Conservation (phyloP, 2,329 filamentous ascomycete species). For the Colletotrichum lentis region DNA sequence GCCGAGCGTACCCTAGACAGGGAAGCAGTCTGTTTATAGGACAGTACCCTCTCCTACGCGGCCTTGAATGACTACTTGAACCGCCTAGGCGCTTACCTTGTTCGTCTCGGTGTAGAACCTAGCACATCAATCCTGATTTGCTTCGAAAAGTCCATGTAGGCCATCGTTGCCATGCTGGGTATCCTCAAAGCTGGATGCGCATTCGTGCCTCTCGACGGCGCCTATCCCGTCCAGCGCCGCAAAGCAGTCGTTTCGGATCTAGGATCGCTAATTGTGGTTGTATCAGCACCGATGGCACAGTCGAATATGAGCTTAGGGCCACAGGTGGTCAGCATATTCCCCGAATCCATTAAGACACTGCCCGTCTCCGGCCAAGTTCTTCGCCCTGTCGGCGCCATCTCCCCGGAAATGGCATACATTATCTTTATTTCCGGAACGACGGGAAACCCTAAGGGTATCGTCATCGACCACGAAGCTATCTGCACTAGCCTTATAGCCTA, state of each 20-base stretch:
- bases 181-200: conserved; percentile 36
- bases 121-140: conserved; percentile 33
- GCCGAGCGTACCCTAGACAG: conserved; percentile 1
- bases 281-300: conserved; percentile 32
- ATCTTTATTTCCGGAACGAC: conserved; percentile 54
- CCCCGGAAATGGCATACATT: conserved; percentile 44
- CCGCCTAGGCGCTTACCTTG: conserved; percentile 10
- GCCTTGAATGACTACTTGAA: not conserved
- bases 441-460: conserved; percentile 58
- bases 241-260: not conserved
- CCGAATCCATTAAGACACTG: not conserved
- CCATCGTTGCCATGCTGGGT: conserved; percentile 33
- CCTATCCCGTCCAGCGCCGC: conserved; percentile 10
- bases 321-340: conserved; percentile 12
- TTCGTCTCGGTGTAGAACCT: not conserved
- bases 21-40: conserved; percentile 9
- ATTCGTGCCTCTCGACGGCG: conserved; percentile 32
- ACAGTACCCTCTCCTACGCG: conserved; percentile 6
- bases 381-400: not conserved
- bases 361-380: not conserved
- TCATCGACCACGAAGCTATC: conserved; percentile 41
- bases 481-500: conserved; percentile 1
- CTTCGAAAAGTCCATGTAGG: conserved; percentile 39
- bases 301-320: not conserved
- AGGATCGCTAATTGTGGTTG: not conserved